phyloP scores from a whole-genome alignment of 331 rosid species.

The Stylosanthes scabra region DNA sequence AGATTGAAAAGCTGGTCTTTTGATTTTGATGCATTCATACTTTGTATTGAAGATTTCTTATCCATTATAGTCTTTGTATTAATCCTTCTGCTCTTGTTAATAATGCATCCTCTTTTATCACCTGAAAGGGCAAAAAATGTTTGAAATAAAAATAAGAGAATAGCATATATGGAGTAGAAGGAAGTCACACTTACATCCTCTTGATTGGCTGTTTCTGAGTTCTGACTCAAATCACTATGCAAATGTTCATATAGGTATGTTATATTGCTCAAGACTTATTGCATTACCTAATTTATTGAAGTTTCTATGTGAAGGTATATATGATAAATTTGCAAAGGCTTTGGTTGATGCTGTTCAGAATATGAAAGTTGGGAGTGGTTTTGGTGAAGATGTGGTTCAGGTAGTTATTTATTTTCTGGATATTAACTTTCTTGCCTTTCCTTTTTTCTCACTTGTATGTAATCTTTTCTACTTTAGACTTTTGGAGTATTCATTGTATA shows the following conservation, averaged over 20 bases:
- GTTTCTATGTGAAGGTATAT: conserved; percentile 65
- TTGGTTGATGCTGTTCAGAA: conserved; percentile 74
- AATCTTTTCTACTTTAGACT: conserved; percentile 11
- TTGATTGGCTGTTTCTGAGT: conserved; percentile 25
- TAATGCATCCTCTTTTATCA: too few species aligned
- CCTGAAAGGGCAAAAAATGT: neutral
- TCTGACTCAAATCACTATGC: neutral
- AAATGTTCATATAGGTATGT: conserved; percentile 28
- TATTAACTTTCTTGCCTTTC: conserved; percentile 28
- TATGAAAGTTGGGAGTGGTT: conserved; percentile 96
- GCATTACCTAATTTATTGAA: conserved; percentile 1
- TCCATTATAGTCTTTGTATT: too few species aligned
- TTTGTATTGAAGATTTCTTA: too few species aligned
- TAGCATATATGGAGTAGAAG: neutral
- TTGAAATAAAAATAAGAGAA: conserved; percentile 18
- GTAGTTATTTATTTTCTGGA: conserved; percentile 47
- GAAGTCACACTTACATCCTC: conserved; percentile 11
- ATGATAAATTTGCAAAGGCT: conserved; percentile 80
- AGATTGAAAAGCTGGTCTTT: too few species aligned
- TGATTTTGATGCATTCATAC: too few species aligned
- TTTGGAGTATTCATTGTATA: conserved; percentile 20
- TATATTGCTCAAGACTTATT: neutral
- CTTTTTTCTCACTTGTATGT: neutral
- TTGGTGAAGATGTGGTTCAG: conserved; percentile 87
- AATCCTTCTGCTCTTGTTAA: too few species aligned